These are phyloP conservation scores for Endoconidiophora polonica DNA, from an alignment of 2,329 filamentous ascomycete species.

Conservation along the genomic window DNA sequence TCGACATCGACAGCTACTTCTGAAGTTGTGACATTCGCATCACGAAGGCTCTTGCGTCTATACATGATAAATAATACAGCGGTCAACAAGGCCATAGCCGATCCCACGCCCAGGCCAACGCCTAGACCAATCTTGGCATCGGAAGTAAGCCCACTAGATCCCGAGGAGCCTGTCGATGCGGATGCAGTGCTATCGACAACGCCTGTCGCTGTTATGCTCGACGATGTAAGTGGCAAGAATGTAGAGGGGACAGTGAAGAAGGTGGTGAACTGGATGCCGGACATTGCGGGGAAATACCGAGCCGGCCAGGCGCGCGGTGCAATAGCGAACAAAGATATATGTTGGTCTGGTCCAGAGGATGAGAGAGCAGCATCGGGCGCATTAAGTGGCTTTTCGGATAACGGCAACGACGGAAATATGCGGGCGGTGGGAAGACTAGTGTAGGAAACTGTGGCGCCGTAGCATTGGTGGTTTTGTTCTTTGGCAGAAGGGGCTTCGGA, in stretches of 20 bases:
- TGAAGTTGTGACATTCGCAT: background rate
- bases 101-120: background rate
- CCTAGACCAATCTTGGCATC: conserved; percentile 5
- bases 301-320: too few species aligned
- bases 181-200: background rate
- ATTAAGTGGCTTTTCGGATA: too few species aligned
- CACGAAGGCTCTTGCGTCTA: background rate
- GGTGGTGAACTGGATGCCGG: conserved; percentile 1
- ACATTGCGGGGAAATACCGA: background rate
- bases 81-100: background rate
- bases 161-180: background rate
- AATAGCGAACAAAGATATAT: too few species aligned
- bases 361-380: too few species aligned
- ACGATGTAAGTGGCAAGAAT: background rate
- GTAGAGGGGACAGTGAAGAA: background rate
- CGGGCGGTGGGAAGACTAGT: too few species aligned
- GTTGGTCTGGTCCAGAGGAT: too few species aligned
- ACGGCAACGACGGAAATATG: too few species aligned
- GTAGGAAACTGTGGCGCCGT: too few species aligned
- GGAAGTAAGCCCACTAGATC: background rate
- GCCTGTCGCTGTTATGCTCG: background rate
- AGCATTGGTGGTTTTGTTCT: too few species aligned
- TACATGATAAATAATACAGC: background rate
- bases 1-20: background rate
- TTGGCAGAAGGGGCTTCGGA: too few species aligned